phyloP scores from a whole-genome alignment of 2,329 filamentous ascomycete species.

The Botrytis porri region DNA sequence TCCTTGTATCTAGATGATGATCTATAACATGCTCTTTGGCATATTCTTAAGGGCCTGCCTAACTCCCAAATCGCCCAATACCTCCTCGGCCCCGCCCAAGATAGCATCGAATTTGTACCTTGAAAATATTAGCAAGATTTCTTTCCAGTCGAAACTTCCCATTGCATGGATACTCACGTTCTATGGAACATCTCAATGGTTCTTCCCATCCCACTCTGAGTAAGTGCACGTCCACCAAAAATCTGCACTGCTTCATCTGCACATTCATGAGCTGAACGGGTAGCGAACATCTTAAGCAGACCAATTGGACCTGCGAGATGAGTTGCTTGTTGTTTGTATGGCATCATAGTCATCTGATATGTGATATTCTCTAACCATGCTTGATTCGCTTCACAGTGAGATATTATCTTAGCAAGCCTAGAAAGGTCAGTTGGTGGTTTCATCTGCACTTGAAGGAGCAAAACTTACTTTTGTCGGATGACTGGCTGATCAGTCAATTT shows the following conservation, averaged over 20 bases:
- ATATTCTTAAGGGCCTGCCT: constrained; percentile 81
- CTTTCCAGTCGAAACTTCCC: too few species aligned
- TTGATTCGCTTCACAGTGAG: constrained; percentile 76
- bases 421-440: constrained; percentile 20
- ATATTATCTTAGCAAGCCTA: constrained; percentile 81
- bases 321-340: constrained; percentile 71
- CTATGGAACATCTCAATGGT: constrained; percentile 82
- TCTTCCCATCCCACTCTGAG: constrained; percentile 77
- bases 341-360: constrained; percentile 86
- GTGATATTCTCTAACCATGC: constrained; percentile 82
- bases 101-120: constrained; percentile 69
- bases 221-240: constrained; percentile 78
- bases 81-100: constrained; percentile 78
- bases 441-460: neutral
- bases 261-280: constrained; percentile 75
- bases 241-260: constrained; percentile 83
- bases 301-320: constrained; percentile 78
- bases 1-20: too few species aligned
- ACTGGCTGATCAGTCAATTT: constrained; percentile 79
- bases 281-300: constrained; percentile 75
- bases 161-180: constrained; percentile 46
- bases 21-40: constrained; percentile 76
- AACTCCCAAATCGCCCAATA: constrained; percentile 76
- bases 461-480: constrained; percentile 69
- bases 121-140: neutral